A percentile compares a stretch with the other conserved stretches of the same genome.
These are phyloP conservation scores for Huntiella abstrusa DNA, from an alignment of 2,329 filamentous ascomycete species.

Conservation along the genomic window DNA sequence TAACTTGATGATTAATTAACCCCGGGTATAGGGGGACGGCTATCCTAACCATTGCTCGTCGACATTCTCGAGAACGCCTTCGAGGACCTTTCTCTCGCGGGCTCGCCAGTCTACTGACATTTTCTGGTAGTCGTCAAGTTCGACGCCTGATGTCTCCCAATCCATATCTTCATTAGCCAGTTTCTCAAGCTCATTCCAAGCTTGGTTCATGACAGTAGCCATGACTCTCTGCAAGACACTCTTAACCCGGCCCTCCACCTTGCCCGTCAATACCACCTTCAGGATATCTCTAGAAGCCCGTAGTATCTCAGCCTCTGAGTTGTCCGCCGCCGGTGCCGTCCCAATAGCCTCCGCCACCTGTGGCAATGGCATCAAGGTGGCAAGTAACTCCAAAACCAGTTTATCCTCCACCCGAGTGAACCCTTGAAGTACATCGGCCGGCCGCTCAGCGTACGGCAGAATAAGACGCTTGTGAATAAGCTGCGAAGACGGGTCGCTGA, in stretches of 20 bases:
- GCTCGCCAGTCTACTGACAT: conserved; percentile 30
- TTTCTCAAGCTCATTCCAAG: conserved; percentile 24
- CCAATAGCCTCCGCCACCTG: conserved; percentile 9
- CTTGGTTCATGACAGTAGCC: conserved; percentile 25
- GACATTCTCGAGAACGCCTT: conserved; percentile 25
- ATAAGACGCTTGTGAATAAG: conserved; percentile 14
- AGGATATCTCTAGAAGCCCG: conserved; percentile 5
- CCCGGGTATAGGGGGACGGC: too few species aligned
- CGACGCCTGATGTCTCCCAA: conserved; percentile 20
- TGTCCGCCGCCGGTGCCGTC: conserved; percentile 9
- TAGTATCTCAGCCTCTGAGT: neutral
- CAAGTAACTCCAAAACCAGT: conserved; percentile 31
- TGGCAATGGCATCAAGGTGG: conserved; percentile 15
- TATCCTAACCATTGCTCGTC: neutral
- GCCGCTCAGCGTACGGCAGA: neutral
- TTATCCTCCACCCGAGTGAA: conserved; percentile 34
- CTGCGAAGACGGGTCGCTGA: conserved; percentile 28
- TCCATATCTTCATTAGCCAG: conserved; percentile 29
- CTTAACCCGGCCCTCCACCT: conserved; percentile 15
- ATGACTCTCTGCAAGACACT: conserved; percentile 19
- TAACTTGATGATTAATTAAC: too few species aligned
- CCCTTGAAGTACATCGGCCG: conserved; percentile 21
- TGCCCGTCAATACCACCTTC: conserved; percentile 6
- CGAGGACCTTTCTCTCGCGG: conserved; percentile 29
- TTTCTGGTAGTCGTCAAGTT: conserved; percentile 26